A percentile compares a stretch with the other conserved stretches of the same genome.
phyloP scores from a whole-genome alignment of 2,329 filamentous ascomycete species.

The Bipolaris victoriae region DNA sequence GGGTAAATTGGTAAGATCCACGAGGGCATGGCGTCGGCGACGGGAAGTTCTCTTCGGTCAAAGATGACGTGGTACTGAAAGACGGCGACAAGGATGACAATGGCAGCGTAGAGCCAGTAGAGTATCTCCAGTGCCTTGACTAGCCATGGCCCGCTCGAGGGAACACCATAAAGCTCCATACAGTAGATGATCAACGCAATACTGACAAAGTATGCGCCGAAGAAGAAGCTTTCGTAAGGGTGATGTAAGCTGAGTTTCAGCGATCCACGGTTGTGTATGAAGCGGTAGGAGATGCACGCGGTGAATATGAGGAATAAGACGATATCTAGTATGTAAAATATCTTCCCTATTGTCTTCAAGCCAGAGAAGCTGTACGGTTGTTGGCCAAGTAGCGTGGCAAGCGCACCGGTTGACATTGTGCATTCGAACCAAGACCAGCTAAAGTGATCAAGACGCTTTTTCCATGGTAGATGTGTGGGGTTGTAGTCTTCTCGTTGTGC shows the following conservation, averaged over 20 bases:
- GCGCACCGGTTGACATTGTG: conserved; percentile 75
- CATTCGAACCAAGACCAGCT: conserved; percentile 71
- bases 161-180: conserved; percentile 67
- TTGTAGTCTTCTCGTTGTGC: conserved; percentile 14
- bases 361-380: conserved; percentile 66
- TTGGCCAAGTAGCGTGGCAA: conserved; percentile 67
- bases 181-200: conserved; percentile 53
- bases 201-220: conserved; percentile 72
- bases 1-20: conserved; percentile 47
- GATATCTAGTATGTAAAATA: conserved; percentile 71
- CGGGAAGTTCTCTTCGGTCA: conserved; percentile 68
- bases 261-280: conserved; percentile 58
- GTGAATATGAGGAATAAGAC: conserved; percentile 65
- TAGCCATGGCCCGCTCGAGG: conserved; percentile 61
- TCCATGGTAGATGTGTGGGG: conserved; percentile 22
- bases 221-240: conserved; percentile 72
- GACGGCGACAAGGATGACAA: conserved; percentile 64
- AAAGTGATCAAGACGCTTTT: conserved; percentile 31
- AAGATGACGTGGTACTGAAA: conserved; percentile 99
- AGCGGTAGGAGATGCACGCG: conserved; percentile 65
- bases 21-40: conserved; percentile 50
- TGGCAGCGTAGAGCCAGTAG: conserved; percentile 72
- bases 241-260: conserved; percentile 63
- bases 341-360: conserved; percentile 65
- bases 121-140: conserved; percentile 64